These are phyloP conservation scores for Fraxinus quadrangulata DNA, from an alignment of 257 asterid species.

Conservation along the genomic window DNA sequence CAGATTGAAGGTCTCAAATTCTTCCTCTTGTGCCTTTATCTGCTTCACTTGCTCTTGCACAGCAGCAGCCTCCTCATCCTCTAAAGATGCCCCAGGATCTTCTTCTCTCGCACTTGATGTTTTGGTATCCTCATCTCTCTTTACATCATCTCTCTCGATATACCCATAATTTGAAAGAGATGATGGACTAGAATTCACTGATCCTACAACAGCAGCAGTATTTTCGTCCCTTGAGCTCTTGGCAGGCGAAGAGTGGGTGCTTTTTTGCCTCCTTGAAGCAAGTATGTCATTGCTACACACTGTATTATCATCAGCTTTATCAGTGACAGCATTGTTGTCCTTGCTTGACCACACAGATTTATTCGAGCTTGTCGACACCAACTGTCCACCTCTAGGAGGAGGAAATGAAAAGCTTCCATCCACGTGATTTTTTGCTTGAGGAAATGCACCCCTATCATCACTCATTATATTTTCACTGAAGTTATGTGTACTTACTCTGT, in stretches of 20 bases:
- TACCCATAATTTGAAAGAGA: constrained; percentile 77
- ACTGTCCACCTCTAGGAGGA: constrained; percentile 77
- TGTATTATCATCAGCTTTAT: constrained; percentile 56
- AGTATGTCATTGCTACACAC: constrained; percentile 61
- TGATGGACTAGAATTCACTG: constrained; percentile 82
- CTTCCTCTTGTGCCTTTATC: constrained; percentile 97
- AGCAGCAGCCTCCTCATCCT: constrained; percentile 95
- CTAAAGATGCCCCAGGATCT: constrained; percentile 63
- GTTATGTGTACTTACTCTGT: constrained; percentile 41
- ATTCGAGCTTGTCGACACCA: constrained; percentile 50
- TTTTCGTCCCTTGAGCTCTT: constrained; percentile 72
- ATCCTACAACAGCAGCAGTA: constrained; percentile 48
- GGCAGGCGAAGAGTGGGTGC: constrained; percentile 66
- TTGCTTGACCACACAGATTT: constrained; percentile 72
- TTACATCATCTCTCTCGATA: constrained; percentile 50
- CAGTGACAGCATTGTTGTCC: constrained; percentile 45
- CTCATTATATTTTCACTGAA: constrained; percentile 48
- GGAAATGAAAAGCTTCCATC: constrained; percentile 93
- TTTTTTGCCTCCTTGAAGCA: constrained; percentile 61
- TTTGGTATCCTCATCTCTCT: constrained; percentile 52
- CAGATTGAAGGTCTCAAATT: constrained; percentile 89
- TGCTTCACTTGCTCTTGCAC: constrained; percentile 98
- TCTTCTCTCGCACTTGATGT: constrained; percentile 55
- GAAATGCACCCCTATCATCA: constrained; percentile 47
- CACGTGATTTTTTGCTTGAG: constrained; percentile 41